phyloP scores from a whole-genome alignment of 2,329 filamentous ascomycete genomes.

The Pseudopithomyces chartarum region DNA sequence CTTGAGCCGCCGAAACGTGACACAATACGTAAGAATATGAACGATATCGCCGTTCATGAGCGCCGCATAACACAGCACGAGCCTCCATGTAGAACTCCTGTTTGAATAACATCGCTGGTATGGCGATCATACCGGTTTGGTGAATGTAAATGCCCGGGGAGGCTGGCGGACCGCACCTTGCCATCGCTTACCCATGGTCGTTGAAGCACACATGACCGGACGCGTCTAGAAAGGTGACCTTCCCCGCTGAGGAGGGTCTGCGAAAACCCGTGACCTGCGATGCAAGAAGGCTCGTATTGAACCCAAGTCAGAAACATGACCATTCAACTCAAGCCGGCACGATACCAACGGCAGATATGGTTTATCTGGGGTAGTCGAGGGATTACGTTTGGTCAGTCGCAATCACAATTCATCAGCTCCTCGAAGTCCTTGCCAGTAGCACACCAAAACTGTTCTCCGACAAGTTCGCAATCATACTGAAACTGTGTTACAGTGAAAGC shows the following conservation, averaged over 20 bases:
- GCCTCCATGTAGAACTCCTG: not conserved
- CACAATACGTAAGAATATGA: not conserved
- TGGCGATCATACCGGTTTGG: not conserved
- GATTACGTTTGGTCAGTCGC: too few relatives aligned
- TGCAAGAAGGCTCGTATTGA: not conserved
- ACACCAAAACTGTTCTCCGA: too few relatives aligned
- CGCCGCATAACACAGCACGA: not conserved
- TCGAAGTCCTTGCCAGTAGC: too few relatives aligned
- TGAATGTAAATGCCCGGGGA: not conserved
- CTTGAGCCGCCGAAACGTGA: not conserved
- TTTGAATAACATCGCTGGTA: not conserved
- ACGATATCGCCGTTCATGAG: not conserved
- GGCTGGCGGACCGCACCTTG: conserved; percentile 2
- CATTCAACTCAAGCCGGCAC: not conserved
- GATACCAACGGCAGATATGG: not conserved
- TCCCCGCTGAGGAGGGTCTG: conserved; percentile 5
- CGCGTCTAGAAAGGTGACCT: not conserved
- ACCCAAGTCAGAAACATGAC: conserved; percentile 1
- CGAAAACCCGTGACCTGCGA: not conserved
- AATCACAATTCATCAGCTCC: not conserved
- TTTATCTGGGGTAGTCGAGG: not conserved
- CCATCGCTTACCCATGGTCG: conserved; percentile 4
- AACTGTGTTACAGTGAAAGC: not conserved
- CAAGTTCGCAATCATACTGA: too few relatives aligned
- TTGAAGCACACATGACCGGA: not conserved